Percentiles rank a stretch among this genome's conserved stretches.
phyloP scores from a whole-genome alignment of 257 asterid genomes.

The Fraxinus americana region DNA sequence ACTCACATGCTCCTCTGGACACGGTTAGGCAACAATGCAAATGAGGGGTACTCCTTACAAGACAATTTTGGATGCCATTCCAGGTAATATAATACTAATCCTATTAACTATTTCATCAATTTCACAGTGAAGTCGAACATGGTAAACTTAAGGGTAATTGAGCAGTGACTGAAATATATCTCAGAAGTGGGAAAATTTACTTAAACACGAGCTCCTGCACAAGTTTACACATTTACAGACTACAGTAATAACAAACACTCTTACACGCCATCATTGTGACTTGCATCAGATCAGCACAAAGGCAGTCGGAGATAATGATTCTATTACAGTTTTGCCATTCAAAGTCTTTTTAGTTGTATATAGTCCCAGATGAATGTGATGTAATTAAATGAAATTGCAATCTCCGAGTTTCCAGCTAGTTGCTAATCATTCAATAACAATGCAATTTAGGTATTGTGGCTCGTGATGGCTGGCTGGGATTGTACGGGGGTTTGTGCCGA shows the following conservation, averaged over 20 bases:
- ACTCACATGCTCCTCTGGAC: slow-evolving; percentile 83
- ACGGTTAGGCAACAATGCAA: slow-evolving; percentile 95
- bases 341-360: neutral
- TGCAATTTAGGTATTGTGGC: slow-evolving; percentile 67
- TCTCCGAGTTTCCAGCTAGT: neutral
- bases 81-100: slow-evolving; percentile 49
- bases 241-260: neutral
- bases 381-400: neutral
- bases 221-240: neutral
- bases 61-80: slow-evolving; percentile 76
- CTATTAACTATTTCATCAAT: too few relatives aligned
- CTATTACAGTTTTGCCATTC: neutral
- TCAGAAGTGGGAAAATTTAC: too few relatives aligned
- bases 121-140: too few relatives aligned
- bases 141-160: too few relatives aligned
- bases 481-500: too few relatives aligned
- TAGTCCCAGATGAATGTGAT: neutral
- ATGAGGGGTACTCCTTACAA: slow-evolving; percentile 86
- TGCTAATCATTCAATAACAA: slow-evolving; percentile 16
- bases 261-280: neutral
- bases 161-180: too few relatives aligned
- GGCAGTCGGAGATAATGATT: neutral
- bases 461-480: slow-evolving; percentile 74
- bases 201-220: too few relatives aligned
- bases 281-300: neutral